Base-by-base conservation (phyloP, 2,329 filamentous ascomycete species). In the Aspergillus alliaceus region DNA sequence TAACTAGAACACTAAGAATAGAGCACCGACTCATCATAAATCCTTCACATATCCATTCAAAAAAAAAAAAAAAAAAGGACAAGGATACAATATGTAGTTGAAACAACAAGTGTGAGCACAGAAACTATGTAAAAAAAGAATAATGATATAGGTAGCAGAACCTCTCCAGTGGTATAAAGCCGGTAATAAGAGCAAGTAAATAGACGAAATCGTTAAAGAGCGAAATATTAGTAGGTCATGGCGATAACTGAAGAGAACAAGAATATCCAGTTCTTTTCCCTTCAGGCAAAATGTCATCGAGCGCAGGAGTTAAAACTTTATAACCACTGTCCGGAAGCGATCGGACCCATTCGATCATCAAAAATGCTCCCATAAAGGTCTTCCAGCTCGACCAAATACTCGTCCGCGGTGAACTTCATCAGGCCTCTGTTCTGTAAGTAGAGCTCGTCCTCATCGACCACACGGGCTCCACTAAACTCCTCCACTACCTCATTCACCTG, bases 401-500 rank as follows among this genome's bases (percentile, higher is more conserved):
- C 93, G 50, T 91, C 86, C 9, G 90, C 90, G 44, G 82, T 83
- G 73, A 91, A 90, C 66, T 88, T 89, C 67, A 81, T 82, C 6
- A 97, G 82, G 2, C 90, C 91, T 60, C 85, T 86, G 24, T 83
- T 80, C 58, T 82, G 75, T 70, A 98, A 84, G 58, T 88, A 84
- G 63, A 84, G 80, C 67, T 90, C 83, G 73, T 96, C 91, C 54
- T 91, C 89, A 44, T 93, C 88, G 37, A 87, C 77, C n/a, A 84
- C 71, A 60, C 82, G 71, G 18, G 83, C 82, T 29, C 86, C 81
- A 40, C 86, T 86, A 65, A 91, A 93, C 75, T 97, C 93, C 76
- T 98, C 95, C 0, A 89, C 93, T 15, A 97, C 84, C 75, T 98
- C 95, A 53, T 92, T 91, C 24, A 98, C 90, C 75, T 98, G 90